Evolutionary conservation across 2,329 filamentous ascomycete genomes (phyloP), one percentile per base, ranked within the genome.

Genomic region (Aspergillus hiratsukae): DNA sequence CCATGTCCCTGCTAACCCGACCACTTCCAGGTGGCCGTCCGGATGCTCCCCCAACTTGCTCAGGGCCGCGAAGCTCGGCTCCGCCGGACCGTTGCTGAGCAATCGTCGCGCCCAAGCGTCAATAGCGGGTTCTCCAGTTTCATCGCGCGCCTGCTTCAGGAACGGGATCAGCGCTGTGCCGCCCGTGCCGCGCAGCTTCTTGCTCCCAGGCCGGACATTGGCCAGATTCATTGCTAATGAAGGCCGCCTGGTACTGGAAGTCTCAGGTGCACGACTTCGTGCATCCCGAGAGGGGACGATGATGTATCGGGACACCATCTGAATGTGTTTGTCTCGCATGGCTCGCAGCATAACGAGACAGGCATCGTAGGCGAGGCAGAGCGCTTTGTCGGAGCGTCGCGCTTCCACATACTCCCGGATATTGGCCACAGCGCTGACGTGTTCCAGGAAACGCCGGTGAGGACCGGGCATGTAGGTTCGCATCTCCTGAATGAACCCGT

Each of bases 401-500:
- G 64, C 72, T 62, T 89, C 83, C 51, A 97, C 92, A 65, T 88
- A 97, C 19, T 87, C 81, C 29, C 91, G 89, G 64, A 99, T 91
- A 69, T 97, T 97, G 64, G 93, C 87, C 3, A 97, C 86, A 17
- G 79, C 79, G 51, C 84, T 81, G 11, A 97, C 87, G 60, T 95
- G 88, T 61, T 89, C 83, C 3, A 99, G 81, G 76, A 99, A 99
- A 43, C 89, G 87, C 3, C 91, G 88, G 69, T 99, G 94, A 0
- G 89, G 85, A 0, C 91, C 93, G 0, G 94, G 94, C 94, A 99
- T 99, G 76, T 99, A 99, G 48, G 84, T 84, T 57, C 93, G 88
- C 94, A 99, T 99, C 63, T 99, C 94, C 69, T 89, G 86, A 69
- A 99, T 93, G 76, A 99, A 99, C 68, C 94, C 95, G 76, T 96